These are phyloP conservation scores for Xylaria curta DNA, from an alignment of 495 filamentous ascomycete genomes.

Conservation along the genomic window DNA sequence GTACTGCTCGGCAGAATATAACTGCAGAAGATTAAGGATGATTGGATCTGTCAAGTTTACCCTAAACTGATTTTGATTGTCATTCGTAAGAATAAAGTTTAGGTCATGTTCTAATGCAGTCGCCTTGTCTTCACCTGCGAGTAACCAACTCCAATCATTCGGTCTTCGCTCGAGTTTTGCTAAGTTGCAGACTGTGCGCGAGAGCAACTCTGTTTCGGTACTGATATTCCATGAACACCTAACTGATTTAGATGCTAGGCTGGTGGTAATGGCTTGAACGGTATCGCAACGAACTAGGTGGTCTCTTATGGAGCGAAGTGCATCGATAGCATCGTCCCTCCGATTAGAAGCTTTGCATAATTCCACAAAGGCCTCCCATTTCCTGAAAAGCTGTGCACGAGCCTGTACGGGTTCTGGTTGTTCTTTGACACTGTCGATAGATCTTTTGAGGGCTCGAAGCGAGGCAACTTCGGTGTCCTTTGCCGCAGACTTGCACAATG, in stretches of 20 bases:
- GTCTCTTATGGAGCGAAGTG: slow-evolving; percentile 50
- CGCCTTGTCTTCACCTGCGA: slow-evolving; percentile 52
- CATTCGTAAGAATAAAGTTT: slow-evolving; percentile 45
- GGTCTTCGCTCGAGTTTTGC: slow-evolving; percentile 53
- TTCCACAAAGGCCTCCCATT: slow-evolving; percentile 59
- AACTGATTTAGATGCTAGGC: slow-evolving; percentile 44
- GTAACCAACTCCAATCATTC: slow-evolving; percentile 52
- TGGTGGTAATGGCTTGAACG: slow-evolving; percentile 45
- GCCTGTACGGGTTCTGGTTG: slow-evolving; percentile 52
- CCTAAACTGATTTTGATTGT: slow-evolving; percentile 34
- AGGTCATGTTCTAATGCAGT: slow-evolving; percentile 58
- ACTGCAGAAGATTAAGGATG: slow-evolving; percentile 47
- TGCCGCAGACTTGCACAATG: slow-evolving; percentile 40
- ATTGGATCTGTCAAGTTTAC: slow-evolving; percentile 44
- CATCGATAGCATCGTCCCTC: slow-evolving; percentile 50
- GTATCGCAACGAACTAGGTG: slow-evolving; percentile 54
- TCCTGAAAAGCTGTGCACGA: slow-evolving; percentile 51
- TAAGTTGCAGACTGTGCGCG: slow-evolving; percentile 52
- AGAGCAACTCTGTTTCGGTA: slow-evolving; percentile 49
- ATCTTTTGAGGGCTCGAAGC: slow-evolving; percentile 56
- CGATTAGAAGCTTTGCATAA: slow-evolving; percentile 46
- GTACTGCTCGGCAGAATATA: slow-evolving; percentile 50
- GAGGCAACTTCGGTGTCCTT: slow-evolving; percentile 47
- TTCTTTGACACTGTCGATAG: slow-evolving; percentile 55
- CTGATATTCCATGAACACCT: slow-evolving; percentile 44